A percentile compares a stretch with the other conserved stretches of the same genome.
Conservation (phyloP, 208 protist species). For the Crithidia brevicula region DNA sequence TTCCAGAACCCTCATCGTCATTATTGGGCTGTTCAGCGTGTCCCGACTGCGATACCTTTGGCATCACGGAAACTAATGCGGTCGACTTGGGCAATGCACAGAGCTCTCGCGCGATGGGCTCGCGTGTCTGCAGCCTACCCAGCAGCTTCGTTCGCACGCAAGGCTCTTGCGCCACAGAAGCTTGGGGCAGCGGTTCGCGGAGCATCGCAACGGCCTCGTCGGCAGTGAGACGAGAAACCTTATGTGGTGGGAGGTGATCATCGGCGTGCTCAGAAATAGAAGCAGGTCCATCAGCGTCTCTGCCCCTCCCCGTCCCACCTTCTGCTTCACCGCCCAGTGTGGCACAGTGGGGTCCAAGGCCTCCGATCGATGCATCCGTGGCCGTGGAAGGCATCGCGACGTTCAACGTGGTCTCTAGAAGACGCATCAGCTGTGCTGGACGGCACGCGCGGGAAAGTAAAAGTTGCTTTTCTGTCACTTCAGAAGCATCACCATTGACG, state of each 20-base stretch:
- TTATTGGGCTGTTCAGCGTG: not conserved
- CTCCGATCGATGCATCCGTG: not conserved
- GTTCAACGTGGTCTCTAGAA: conserved; percentile 17
- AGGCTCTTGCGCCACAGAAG: not conserved
- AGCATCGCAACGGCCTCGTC: too few relatives aligned
- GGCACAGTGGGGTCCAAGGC: too few relatives aligned
- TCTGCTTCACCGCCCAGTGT: too few relatives aligned
- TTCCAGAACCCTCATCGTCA: not conserved
- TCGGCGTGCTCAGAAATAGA: too few relatives aligned
- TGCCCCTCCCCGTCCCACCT: too few relatives aligned
- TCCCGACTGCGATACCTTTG: not conserved
- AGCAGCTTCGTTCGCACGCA: conserved; percentile 1
- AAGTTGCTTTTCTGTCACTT: conserved; percentile 3
- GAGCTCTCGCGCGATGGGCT: conserved; percentile 15
- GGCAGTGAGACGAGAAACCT: too few relatives aligned
- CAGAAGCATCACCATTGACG: not conserved
- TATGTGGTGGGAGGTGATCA: too few relatives aligned
- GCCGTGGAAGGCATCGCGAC: not conserved
- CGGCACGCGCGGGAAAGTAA: conserved; percentile 1
- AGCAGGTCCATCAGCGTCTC: too few relatives aligned
- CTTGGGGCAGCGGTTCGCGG: too few relatives aligned
- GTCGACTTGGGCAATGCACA: conserved; percentile 16
- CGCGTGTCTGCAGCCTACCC: conserved; percentile 1
- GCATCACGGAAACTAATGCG: conserved; percentile 22
- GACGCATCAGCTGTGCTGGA: conserved; percentile 21